Evolutionary conservation across 768 basidiomycete species (phyloP), one percentile per base, ranked within the genome.

Genomic region (Boletus coccyginus): DNA sequence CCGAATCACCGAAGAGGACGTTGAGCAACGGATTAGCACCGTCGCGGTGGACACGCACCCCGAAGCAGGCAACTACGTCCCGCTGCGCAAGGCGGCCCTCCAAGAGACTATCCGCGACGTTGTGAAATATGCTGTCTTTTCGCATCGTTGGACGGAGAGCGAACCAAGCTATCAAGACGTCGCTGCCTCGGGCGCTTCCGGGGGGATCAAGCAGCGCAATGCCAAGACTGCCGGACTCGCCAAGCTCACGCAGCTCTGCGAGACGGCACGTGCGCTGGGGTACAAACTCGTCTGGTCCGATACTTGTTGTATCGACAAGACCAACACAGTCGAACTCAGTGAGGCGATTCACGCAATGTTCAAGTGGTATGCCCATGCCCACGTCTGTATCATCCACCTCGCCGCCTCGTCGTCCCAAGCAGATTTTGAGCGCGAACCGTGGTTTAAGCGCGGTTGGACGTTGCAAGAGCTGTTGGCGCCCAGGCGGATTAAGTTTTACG

Each of bases 331-430:
- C 3, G 70, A 73, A 31, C 66, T 73, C n/a, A 57, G 59, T 14
- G 71, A 73, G 50, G 67, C 72, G 1, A 63, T 72, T 21, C 60
- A 61, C 17, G 67, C 71, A 31, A 73, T 73, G 66, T 73, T 61
- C 61, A 62, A 53, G 51, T 72, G 72, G 70, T 73, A 73, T 38
- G 51, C 63, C 6, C 40, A 72, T 31, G 57, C 66, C 6, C 56
- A 70, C 19, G n/a, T 72, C 17, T 73, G 72, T 49, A 60, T 72
- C 45, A 57, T 60, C 19, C 61, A 72, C 47, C 59, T 71, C 7
- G 55, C 57, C 3, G 52, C 51, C 24, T 64, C 66, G 12, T 58
- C 39, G 4, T 58, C 56, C 9, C 29, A 45, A 40, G 19, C 39
- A 17, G 62, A 62, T n/a, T 61, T 70, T 5, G 46, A 51, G 13